Percentiles rank a stretch among this genome's conserved stretches.
Evolutionary conservation across 352 stramenopile species (phyloP).

Genomic region (Saprolegnia parasitica): DNA sequence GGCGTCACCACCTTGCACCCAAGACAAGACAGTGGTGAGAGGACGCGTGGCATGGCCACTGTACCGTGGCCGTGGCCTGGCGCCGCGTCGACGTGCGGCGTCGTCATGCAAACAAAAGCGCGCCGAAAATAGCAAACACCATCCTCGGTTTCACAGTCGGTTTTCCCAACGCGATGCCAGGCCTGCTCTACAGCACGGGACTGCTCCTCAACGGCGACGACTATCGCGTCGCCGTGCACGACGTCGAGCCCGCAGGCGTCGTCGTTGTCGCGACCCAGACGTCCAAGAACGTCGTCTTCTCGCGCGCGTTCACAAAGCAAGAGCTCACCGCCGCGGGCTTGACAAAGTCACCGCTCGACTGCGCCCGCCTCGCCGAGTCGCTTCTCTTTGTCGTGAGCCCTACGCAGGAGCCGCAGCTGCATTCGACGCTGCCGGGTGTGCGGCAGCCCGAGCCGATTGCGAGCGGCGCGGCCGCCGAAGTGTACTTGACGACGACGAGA

Average conservation of each 20-base stretch:
- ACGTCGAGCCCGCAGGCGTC: conserved; percentile 54
- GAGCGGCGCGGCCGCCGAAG: conserved; percentile 47
- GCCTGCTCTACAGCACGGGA: conserved; percentile 10
- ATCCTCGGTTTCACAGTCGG: background rate
- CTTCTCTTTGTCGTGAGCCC: conserved; percentile 49
- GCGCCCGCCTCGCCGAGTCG: conserved; percentile 54
- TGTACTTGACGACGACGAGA: conserved; percentile 53
- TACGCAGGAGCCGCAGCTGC: conserved; percentile 44
- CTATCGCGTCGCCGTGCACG: conserved; percentile 66
- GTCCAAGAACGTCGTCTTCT: conserved; percentile 45
- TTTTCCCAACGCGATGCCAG: background rate
- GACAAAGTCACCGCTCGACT: conserved; percentile 55
- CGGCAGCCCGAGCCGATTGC: conserved; percentile 52
- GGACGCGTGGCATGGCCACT: too few species aligned
- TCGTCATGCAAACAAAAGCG: background rate
- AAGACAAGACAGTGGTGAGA: background rate
- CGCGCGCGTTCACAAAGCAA: conserved; percentile 47
- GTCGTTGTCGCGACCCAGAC: conserved; percentile 40
- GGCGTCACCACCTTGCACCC: background rate
- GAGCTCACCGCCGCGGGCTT: conserved; percentile 51
- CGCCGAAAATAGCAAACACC: background rate
- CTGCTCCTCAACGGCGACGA: conserved; percentile 38
- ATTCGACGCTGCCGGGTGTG: conserved; percentile 55
- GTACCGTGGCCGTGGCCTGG: background rate
- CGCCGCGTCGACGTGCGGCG: background rate